A percentile compares a stretch with the other conserved stretches of the same genome.
Conservation (phyloP, 2,329 filamentous ascomycete species). For the Xylaria arbuscula region DNA sequence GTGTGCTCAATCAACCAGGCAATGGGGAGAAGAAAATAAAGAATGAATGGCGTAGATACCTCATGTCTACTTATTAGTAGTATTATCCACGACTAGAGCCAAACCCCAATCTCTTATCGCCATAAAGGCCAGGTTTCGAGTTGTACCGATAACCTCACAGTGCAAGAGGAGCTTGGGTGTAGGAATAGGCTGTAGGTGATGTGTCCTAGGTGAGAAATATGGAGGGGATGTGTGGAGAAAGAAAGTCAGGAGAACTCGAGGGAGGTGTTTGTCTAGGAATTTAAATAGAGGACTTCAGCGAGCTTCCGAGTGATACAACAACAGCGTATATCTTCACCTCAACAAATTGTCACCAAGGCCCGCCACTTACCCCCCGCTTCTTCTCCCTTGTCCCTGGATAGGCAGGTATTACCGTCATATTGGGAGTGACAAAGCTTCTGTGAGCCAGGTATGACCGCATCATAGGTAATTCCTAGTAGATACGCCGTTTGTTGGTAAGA, state of each 20-base stretch:
- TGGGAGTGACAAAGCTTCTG: not conserved
- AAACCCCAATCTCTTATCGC: not conserved
- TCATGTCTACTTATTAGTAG: too few species aligned
- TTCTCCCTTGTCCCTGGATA: not conserved
- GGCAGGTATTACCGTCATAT: not conserved
- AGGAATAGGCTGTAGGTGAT: constrained; percentile 18
- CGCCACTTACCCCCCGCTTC: constrained; percentile 9
- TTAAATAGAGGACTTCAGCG: constrained; percentile 6
- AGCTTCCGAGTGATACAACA: not conserved
- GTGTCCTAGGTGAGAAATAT: constrained; percentile 8
- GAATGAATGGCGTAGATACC: constrained; percentile 13
- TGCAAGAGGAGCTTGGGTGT: not conserved
- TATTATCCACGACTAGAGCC: not conserved
- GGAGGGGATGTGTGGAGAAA: not conserved
- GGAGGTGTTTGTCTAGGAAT: not conserved
- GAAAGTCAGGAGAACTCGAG: not conserved
- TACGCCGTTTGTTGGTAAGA: constrained; percentile 2
- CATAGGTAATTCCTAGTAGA: too few species aligned
- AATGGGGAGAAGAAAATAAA: not conserved
- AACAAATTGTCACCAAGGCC: not conserved
- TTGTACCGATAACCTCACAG: not conserved
- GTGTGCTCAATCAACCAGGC: not conserved
- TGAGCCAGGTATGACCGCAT: too few species aligned
- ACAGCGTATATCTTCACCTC: not conserved
- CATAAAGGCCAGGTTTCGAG: not conserved